Conservation (phyloP, 2,329 filamentous ascomycete species). For the Pseudohalonectria lignicola region DNA sequence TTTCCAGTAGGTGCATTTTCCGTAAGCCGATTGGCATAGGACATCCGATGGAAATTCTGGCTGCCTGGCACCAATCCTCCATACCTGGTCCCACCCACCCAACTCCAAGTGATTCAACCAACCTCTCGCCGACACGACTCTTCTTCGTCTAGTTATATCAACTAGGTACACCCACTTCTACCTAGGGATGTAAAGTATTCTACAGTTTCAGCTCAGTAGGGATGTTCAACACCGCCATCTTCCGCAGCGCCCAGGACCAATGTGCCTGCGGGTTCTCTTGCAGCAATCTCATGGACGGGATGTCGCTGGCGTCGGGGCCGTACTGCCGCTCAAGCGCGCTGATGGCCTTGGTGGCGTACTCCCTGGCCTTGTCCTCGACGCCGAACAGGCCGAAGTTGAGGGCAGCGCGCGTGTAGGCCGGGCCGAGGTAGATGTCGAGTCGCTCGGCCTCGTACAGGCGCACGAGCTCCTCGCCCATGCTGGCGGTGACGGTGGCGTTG, state of each 20-base stretch:
- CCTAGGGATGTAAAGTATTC: no score
- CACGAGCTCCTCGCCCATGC: slow-evolving; percentile 16
- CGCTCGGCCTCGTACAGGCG: slow-evolving; percentile 20
- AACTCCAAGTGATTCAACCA: no score
- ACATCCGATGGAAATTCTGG: no score
- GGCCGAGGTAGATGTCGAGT: slow-evolving; percentile 19
- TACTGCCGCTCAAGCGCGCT: slow-evolving; percentile 20
- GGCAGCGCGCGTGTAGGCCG: slow-evolving; percentile 24
- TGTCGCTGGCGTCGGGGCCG: slow-evolving; percentile 16
- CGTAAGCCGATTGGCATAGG: no score
- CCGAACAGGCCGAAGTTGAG: slow-evolving; percentile 26
- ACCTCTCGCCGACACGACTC: no score
- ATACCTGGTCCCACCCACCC: no score
- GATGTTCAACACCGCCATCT: not conserved
- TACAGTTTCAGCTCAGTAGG: not conserved
- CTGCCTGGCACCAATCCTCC: no score
- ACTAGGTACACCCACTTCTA: no score
- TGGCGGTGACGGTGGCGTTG: slow-evolving; percentile 12
- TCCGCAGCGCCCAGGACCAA: slow-evolving; percentile 18
- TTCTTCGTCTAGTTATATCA: no score
- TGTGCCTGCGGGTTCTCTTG: slow-evolving; percentile 18
- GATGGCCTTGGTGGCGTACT: slow-evolving; percentile 19
- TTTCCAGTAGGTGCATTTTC: no score
- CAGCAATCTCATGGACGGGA: slow-evolving; percentile 18
- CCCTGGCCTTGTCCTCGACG: slow-evolving; percentile 16